Evolutionary conservation across 2,329 filamentous ascomycete genomes (phyloP).

Genomic region (Exophiala sideris): DNA sequence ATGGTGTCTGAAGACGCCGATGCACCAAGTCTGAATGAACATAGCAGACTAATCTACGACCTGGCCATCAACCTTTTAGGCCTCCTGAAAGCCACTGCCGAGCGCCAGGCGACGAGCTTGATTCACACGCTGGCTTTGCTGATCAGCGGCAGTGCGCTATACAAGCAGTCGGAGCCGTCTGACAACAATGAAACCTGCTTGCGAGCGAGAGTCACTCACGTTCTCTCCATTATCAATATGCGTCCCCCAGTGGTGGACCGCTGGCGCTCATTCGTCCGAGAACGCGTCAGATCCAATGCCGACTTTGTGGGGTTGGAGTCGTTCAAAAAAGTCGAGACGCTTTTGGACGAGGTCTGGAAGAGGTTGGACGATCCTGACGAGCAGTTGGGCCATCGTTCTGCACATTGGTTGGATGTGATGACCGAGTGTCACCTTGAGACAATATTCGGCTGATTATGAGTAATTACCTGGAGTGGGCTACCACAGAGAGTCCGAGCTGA

Average conservation of each 20-base stretch:
- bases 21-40: background rate
- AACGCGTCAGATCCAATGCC: background rate
- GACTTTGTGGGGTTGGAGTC: background rate
- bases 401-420: conserved; percentile 8
- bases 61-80: background rate
- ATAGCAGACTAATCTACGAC: background rate
- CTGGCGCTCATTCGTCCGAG: background rate
- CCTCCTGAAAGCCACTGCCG: background rate
- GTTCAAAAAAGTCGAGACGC: background rate
- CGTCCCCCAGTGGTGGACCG: background rate
- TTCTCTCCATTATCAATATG: background rate
- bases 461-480: background rate
- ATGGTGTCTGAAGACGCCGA: background rate
- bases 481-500: too few relatives aligned
- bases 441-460: background rate
- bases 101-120: background rate
- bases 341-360: background rate
- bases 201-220: background rate
- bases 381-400: too few relatives aligned
- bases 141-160: background rate
- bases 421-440: conserved; percentile 3
- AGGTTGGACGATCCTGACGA: background rate
- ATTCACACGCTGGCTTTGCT: background rate
- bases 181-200: background rate
- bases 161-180: background rate